Evolutionary conservation across 148 eudicot genomes (phyloP), one percentile per base, ranked within the genome.

Genomic region (Euryodendron excelsum): DNA sequence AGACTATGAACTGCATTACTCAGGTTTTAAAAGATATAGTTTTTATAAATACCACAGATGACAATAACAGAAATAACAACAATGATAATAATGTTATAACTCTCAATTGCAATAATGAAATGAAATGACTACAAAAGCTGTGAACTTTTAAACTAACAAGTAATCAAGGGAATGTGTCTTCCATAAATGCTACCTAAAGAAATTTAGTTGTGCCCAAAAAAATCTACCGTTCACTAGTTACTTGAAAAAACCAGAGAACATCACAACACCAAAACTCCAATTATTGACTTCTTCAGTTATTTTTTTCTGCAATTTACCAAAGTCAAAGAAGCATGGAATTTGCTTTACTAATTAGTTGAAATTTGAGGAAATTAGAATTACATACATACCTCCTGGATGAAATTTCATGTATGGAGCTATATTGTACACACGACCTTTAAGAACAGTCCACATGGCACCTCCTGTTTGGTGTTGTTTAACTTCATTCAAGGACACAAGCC

Each of bases 341-440:
- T 71, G 44, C 70, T 79, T 34, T 39, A 45, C 5, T 31, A 59
- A 58, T 45, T 20, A 41, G 59, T 12, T 17, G 64, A 27, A 69
- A 59, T 41, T 67, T 30, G 69, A 67, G 56, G 27, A 33, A 74
- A 4, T 15, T 17, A 48, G 23, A 59, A 18, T 21, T 31, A 36
- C 17, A 53, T 76, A 5, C 69, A 69, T 93, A 96, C 99, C 99
- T 89, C 99, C 99, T n/a, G 98, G 99, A 68, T 96, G 99, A 81
- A 93, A 96, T 79, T 93, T 96, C 99, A 96, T 93, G 81, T 93
- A 96, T 27, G 99, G 98, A 56, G 88, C 74, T 78, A 96, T 87
- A 76, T 96, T 96, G 87, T 96, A 96, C 23, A 96, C 99, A 65
- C 89, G 97, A 8, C 99, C 99, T 83, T 96, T 93, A 25, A 96